Base-by-base conservation (phyloP, 768 basidiomycete species). In the Mycena capillaripes region DNA sequence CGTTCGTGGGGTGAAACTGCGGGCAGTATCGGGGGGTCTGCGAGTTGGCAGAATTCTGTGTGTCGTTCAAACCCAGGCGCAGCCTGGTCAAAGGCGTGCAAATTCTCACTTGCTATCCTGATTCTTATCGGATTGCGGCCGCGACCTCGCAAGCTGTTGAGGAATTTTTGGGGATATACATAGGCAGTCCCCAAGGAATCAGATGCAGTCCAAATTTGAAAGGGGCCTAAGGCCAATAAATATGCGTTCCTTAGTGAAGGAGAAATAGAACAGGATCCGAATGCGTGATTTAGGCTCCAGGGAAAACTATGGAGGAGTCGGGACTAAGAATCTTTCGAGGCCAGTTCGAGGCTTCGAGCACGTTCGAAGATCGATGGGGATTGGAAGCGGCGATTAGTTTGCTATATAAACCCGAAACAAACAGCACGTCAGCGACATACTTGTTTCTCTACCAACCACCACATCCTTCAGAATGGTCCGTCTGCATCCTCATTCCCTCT, bases 401-500 rank as follows among this genome's bases (percentile, higher is more conserved):
- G 42, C 42, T 63, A 70, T 70, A 70, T n/a, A 62, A 63, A 50
- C 12, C 40, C 53, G 21, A 44, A n/a, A 2, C 44, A 70, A 70
- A 57, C 42, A 70, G 25, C 40, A 30, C 40, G 60, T 48, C 34
- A 57, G 29, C 23, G n/a, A 34, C 53, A 53, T 38, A 21, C 30
- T 55, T 69, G 21, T 29, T 40, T 56, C 32, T 46, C 58, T 34
- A 63, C 61, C 57, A 59, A n/a, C 40, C 71, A 67, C 65, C 64
- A 62, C 65, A 67, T 61, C 50, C 30, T 36, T 30, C 7, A 72
- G 36, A 36, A 72, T 72, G 71, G 71, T 72, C 6, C 11, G 71
- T 72, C 40, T 56, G 3, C 3, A 19, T 25, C 32, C 29, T 27
- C n/a, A 27, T 57, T 4, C 25, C 34, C 3, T 46, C 19, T 29